Percentiles rank a stretch among this genome's conserved stretches.
These are phyloP conservation scores for Hordeum marinum DNA, from an alignment of 176 grass and related monocot species.

Conservation along the genomic window DNA sequence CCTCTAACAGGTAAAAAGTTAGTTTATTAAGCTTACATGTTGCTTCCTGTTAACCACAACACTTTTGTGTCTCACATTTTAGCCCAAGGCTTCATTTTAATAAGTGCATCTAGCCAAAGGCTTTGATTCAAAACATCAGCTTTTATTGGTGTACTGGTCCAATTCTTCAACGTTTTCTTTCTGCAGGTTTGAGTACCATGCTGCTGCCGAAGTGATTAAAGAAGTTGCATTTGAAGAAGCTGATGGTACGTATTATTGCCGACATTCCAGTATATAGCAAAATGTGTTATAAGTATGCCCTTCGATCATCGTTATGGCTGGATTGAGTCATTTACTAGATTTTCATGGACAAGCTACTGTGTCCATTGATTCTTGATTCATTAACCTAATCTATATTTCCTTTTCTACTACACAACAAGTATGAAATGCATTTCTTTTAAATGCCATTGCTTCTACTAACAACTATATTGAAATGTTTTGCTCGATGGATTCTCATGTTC, in stretches of 20 bases:
- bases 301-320: neutral
- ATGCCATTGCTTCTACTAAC: neutral
- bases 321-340: neutral
- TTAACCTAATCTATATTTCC: neutral
- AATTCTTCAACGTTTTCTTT: neutral
- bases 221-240: conserved; percentile 79
- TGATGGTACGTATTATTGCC: conserved; percentile 49
- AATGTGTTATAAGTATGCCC: neutral
- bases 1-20: conserved; percentile 69
- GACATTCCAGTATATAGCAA: neutral
- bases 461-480: neutral
- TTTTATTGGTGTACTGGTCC: neutral
- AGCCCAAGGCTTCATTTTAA: neutral
- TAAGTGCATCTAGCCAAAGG: neutral
- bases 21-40: neutral
- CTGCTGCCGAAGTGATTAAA: conserved; percentile 77
- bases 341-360: neutral
- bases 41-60: neutral
- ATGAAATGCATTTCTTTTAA: neutral
- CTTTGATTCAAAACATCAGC: neutral
- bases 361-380: neutral
- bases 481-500: conserved; percentile 7
- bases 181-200: conserved; percentile 87
- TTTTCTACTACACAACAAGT: neutral
- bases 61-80: neutral